Base-by-base conservation (phyloP, 2,329 filamentous ascomycete species). In the Ophiocordyceps sinensis region DNA sequence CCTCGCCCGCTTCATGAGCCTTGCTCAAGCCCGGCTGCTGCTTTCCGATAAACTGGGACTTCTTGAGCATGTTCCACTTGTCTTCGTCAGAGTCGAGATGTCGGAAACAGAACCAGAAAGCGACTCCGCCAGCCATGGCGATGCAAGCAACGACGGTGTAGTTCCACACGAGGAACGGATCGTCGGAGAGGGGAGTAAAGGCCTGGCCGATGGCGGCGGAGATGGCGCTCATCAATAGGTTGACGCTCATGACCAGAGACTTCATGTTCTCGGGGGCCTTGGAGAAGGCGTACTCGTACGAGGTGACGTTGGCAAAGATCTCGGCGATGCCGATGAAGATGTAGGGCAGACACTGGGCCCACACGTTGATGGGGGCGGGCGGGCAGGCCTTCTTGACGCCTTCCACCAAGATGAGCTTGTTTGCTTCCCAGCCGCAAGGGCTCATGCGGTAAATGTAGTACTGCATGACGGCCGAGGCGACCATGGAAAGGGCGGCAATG, bases 241-340 rank as follows among this genome's bases (percentile, higher is more conserved):
- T 78, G 51, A 86, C 66, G 17, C 75, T 73, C 59, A 73, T 70
- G 51, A 88, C 80, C n/a, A 87, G 68, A 1, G 78, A 82, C 48
- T 81, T 79, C 83, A 88, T 88, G 65, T 85, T 86, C 53, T 73
- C 75, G 23, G 83, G 83, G 0, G 82, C 81, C 61, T 85, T 85
- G 56, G 78, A 79, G 64, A 78, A 87, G 29, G 83, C 83, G 47
- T 85, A 85, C 56, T 86, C 82, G 47, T 82, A 75, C 1, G 77
- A 77, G 14, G 70, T 71, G 44, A 73, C 68, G 51, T 71, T 71
- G 47, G 69, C 65, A 49, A 73, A 66, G 41, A 73, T 69, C 58
- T 74, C 70, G 9, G 69, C 65, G 4, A 72, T 53, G 45, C 68
- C 70, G 23, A 69, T 66, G 23, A 74, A 51, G 47, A 71, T 62